phyloP scores from a whole-genome alignment of 345 rosid genomes.

The Salix viminalis region DNA sequence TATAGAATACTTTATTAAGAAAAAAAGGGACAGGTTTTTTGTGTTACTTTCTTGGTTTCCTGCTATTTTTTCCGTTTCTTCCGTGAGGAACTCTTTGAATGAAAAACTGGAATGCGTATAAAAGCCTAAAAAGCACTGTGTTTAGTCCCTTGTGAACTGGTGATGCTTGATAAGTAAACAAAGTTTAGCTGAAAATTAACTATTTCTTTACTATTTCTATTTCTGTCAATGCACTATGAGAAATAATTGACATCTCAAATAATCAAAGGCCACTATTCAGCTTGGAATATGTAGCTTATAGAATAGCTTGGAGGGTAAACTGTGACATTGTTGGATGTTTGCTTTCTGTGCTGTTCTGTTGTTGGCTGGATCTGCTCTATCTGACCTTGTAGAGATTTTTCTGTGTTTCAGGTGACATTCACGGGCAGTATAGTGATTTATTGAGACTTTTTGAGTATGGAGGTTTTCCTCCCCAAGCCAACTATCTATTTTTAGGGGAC shows the following conservation, averaged over 20 bases:
- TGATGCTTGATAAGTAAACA: neutral
- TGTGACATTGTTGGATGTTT: too few relatives aligned
- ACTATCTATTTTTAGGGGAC: slow-evolving; percentile 5
- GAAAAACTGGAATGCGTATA: neutral
- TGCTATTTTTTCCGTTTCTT: neutral
- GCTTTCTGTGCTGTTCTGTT: neutral
- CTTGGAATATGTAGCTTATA: neutral
- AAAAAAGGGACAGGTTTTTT: neutral
- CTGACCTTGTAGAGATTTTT: neutral
- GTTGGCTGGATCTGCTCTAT: neutral
- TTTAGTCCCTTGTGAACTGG: neutral
- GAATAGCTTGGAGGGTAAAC: neutral
- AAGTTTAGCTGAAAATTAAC: neutral
- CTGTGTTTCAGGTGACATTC: slow-evolving; percentile 7
- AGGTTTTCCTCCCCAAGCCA: slow-evolving; percentile 7
- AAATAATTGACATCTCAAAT: neutral
- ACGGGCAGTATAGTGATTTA: slow-evolving; percentile 11
- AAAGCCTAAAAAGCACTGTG: neutral
- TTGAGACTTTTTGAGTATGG: slow-evolving; percentile 13
- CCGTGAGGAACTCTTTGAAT: neutral
- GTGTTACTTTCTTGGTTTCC: neutral
- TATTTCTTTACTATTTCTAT: neutral
- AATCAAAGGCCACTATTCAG: neutral
- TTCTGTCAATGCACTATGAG: neutral
- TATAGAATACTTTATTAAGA: neutral